Conservation (phyloP, 2,329 filamentous ascomycete species). For the Phyllosticta citribraziliensis region DNA sequence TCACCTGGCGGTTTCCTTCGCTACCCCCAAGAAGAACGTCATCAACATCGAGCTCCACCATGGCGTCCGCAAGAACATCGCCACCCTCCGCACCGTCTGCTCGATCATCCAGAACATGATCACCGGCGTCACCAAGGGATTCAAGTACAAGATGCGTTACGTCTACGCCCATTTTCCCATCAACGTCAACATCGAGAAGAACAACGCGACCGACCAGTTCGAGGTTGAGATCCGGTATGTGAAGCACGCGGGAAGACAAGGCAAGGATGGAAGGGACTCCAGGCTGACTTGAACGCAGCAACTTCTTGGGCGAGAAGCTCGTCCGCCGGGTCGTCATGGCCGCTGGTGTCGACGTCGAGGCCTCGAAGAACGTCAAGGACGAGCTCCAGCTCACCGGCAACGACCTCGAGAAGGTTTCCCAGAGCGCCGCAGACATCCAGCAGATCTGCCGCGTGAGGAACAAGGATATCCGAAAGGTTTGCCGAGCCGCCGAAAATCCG, state of each 20-base stretch:
- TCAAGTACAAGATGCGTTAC: constrained; percentile 99
- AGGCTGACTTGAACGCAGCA: constrained; percentile 31
- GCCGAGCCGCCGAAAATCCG: constrained; percentile 15
- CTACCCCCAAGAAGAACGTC: constrained; percentile 69
- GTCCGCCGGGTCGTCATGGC: constrained; percentile 87
- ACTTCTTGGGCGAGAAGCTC: constrained; percentile 99
- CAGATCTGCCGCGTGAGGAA: constrained; percentile 99
- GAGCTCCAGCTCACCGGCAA: constrained; percentile 90
- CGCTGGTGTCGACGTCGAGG: constrained; percentile 79
- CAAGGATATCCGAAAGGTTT: constrained; percentile 99
- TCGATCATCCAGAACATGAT: constrained; percentile 98
- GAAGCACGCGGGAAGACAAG: background rate
- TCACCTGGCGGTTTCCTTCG: constrained; percentile 95
- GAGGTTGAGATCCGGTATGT: constrained; percentile 96
- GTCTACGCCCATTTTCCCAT: constrained; percentile 99
- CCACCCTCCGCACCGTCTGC: constrained; percentile 94
- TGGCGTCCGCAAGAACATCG: constrained; percentile 94
- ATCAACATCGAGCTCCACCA: constrained; percentile 99
- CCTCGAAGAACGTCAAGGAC: constrained; percentile 92
- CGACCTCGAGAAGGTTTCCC: constrained; percentile 94
- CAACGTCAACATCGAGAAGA: constrained; percentile 99
- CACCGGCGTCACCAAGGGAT: constrained; percentile 96
- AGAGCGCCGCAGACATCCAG: constrained; percentile 98
- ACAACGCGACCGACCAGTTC: constrained; percentile 73
- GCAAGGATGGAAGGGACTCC: background rate